Base-by-base conservation (phyloP, 345 rosid genomes). In the Syzygium oleosum region DNA sequence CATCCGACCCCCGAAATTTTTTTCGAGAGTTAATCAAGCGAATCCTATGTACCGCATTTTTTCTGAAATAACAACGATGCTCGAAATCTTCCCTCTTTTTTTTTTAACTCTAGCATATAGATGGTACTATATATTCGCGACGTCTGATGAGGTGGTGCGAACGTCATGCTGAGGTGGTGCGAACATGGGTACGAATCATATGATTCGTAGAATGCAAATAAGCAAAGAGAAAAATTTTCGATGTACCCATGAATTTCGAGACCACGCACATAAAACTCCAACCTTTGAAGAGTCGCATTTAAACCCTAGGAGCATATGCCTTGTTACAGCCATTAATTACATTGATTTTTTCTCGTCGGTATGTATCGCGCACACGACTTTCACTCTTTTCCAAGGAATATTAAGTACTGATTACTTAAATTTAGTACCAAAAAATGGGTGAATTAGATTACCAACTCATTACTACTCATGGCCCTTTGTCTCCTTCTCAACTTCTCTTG, bases 91-190 rank as follows among this genome's bases (percentile, higher is more conserved):
- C 56, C 56, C 46, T 22, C 43, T 5, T 41, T 43, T 6, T 52
- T 53, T 53, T 3, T 53, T 2, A 53, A 17, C 22, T 17, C 7
- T 53, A 17, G 56, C 56, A 17, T 68, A 5, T 34, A 17, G 7
- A 34, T 17, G 46, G 5, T 73, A 73, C 9, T 8, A 68, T 9
- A 17, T 9, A 4, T 16, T 34, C 13, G 1, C 16, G 79, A 10
- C 25, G 4, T 19, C 9, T 34, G 49, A 73, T 19, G 49, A 9
- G 25, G 25, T 34, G 49, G 14, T 9, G 13, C 5, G 3, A 9
- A 38, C 7, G 0, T 0, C 1, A 5, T 34, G 22, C 14, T 2
- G 2, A 34, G 25, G 2, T 38, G 49, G 12, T 34, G 38, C 49
- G 9, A 68, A 73, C 13, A 34, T 38, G 7, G 14, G 14, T 0